A percentile compares a stretch with the other conserved stretches of the same genome.
Evolutionary conservation across 2,329 filamentous ascomycete species (phyloP).

Genomic region (Aschersonia sp.): DNA sequence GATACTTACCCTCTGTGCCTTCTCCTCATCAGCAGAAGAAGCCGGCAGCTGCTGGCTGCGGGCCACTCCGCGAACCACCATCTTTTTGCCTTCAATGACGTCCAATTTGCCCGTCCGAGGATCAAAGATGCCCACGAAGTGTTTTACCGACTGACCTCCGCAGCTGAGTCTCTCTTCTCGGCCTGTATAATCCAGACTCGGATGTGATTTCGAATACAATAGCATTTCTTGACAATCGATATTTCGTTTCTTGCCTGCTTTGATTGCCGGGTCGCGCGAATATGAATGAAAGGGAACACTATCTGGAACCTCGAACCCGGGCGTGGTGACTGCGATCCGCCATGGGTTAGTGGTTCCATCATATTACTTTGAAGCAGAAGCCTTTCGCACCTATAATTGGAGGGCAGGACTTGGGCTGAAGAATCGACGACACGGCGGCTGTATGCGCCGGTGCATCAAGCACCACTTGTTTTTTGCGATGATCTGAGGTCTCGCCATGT

Average conservation of each 20-base stretch:
- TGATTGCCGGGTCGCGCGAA: slow-evolving; percentile 20
- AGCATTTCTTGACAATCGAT: slow-evolving; percentile 33
- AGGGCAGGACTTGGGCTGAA: slow-evolving; percentile 30
- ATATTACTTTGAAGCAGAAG: background rate
- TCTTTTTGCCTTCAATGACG: slow-evolving; percentile 47
- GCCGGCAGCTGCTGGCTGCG: slow-evolving; percentile 37
- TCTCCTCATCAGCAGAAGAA: slow-evolving; percentile 25
- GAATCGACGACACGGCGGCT: slow-evolving; percentile 31
- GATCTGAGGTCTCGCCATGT: slow-evolving; percentile 22
- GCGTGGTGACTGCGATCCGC: slow-evolving; percentile 16
- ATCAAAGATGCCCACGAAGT: slow-evolving; percentile 53
- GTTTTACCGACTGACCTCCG: slow-evolving; percentile 31
- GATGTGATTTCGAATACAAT: slow-evolving; percentile 42
- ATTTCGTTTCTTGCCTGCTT: slow-evolving; percentile 24
- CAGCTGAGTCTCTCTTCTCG: slow-evolving; percentile 27
- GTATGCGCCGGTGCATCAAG: slow-evolving; percentile 24
- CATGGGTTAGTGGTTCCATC: background rate
- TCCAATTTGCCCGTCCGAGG: slow-evolving; percentile 43
- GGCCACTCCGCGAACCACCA: slow-evolving; percentile 40
- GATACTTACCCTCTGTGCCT: slow-evolving; percentile 13
- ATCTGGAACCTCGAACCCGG: slow-evolving; percentile 20
- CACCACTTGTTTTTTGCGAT: slow-evolving; percentile 37
- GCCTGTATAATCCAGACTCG: slow-evolving; percentile 44
- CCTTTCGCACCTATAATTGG: slow-evolving; percentile 35
- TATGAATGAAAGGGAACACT: slow-evolving; percentile 33